These are phyloP conservation scores for Daldinia loculata DNA, from an alignment of 495 filamentous ascomycete species.

Conservation along the genomic window DNA sequence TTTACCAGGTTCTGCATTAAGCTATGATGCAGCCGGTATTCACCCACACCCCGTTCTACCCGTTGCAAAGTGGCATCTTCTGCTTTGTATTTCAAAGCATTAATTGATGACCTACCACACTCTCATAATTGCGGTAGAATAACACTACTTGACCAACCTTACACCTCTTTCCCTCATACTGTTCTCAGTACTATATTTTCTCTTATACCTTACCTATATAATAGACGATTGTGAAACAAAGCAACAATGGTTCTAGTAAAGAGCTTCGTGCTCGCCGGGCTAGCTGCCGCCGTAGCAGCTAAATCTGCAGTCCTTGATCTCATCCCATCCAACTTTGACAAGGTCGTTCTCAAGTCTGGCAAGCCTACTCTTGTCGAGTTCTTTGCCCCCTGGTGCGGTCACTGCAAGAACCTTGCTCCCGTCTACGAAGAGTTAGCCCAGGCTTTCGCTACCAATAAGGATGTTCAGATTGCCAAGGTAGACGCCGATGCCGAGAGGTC, in stretches of 20 bases:
- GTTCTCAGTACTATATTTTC: not conserved
- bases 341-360: slow-evolving; percentile 85
- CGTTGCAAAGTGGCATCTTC: slow-evolving; percentile 44
- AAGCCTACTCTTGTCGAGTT: slow-evolving; percentile 98
- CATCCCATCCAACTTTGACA: slow-evolving; percentile 87
- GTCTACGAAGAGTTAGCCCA: slow-evolving; percentile 92
- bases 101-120: slow-evolving; percentile 11
- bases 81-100: slow-evolving; percentile 42
- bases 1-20: slow-evolving; percentile 23
- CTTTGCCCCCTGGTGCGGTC: slow-evolving; percentile 98
- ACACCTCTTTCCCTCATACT: not conserved
- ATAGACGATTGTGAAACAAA: slow-evolving; percentile 19
- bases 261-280: slow-evolving; percentile 61
- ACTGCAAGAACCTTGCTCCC: slow-evolving; percentile 97
- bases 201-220: not conserved
- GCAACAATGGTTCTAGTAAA: slow-evolving; percentile 60
- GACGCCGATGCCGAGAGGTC: slow-evolving; percentile 89
- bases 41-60: slow-evolving; percentile 19
- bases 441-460: slow-evolving; percentile 72
- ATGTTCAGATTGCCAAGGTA: slow-evolving; percentile 92
- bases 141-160: not conserved
- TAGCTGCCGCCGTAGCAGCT: slow-evolving; percentile 56
- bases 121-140: slow-evolving; percentile 3
- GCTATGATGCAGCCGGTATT: slow-evolving; percentile 26
- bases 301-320: slow-evolving; percentile 83